Evolutionary conservation across 352 stramenopile genomes (phyloP), one percentile per base, ranked within the genome.

Genomic region (Phytopythium ostracodes): DNA sequence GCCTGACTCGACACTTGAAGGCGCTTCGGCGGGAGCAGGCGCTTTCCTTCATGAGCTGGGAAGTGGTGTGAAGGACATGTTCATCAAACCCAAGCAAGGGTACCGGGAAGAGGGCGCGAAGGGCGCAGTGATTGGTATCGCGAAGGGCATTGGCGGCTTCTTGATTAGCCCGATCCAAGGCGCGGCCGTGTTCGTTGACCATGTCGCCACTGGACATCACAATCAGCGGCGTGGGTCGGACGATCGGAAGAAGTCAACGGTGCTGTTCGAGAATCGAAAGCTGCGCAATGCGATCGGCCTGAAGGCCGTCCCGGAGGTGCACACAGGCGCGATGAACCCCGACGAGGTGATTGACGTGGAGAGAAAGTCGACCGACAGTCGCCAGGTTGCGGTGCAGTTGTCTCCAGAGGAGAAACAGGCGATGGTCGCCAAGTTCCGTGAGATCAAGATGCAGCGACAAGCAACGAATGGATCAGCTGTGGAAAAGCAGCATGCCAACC

Each of bases 1-100:
- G 0, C 78, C 79, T 0, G 62, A 70, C 22, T 88, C 76, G 10
- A 51, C 64, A 9, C 38, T 75, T 6, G 62, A 75, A 58, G 75
- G 77, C 20, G 75, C 74, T 1, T 70, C 73, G 6, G 62, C 77
- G 25, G 77, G 77, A 35, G 72, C 71, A 44, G 77, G 61, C 6
- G 75, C 77, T 2, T 80, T 87, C 43, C 57, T 84, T 1, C 76
- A 88, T 40, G 76, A 84, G 27, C 18, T 88, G 3, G 76, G 72
- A n/a, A 66, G 67, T 7, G 76, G 64, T 11, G 67, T 87, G 38
- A 84, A 82, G 60, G 75, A 81, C 29, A 66, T 87, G 25, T 59
- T 87, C 8, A 62, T 79, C 1, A 76, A 77, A n/a, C 77, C 77
- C 22, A 56, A 68, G 1, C 68, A 59, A 54, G 75, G 75, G 20